Evolutionary conservation across 2,329 filamentous ascomycete genomes (phyloP).

Genomic region (Neofusicoccum cordaticola): DNA sequence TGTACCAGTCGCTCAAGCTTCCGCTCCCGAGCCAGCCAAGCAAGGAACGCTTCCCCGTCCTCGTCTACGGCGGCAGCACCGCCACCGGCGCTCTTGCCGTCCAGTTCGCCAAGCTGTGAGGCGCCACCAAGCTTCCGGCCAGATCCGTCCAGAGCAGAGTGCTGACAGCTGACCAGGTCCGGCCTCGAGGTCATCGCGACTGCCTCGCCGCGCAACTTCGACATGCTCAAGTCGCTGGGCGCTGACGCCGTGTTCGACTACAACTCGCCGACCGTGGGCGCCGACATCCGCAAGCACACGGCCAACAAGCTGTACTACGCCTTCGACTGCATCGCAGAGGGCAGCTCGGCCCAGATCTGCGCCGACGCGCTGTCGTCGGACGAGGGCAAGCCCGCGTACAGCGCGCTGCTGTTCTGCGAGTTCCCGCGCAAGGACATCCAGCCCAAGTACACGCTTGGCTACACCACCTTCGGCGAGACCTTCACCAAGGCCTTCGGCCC

Average conservation of each 20-base stretch:
- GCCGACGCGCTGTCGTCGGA: slow-evolving; percentile 38
- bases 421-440: slow-evolving; percentile 46
- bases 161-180: not conserved
- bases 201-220: slow-evolving; percentile 18
- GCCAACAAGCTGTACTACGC: slow-evolving; percentile 44
- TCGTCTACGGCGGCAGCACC: slow-evolving; percentile 53
- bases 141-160: not conserved
- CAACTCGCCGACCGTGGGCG: slow-evolving; percentile 42
- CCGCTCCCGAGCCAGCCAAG: slow-evolving; percentile 44
- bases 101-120: slow-evolving; percentile 40
- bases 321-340: slow-evolving; percentile 51
- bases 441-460: slow-evolving; percentile 40
- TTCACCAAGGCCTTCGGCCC: slow-evolving; percentile 24
- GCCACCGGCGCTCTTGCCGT: slow-evolving; percentile 52
- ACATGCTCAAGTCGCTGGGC: slow-evolving; percentile 16
- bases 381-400: slow-evolving; percentile 32
- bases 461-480: slow-evolving; percentile 43
- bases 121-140: not conserved
- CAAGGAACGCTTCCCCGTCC: slow-evolving; percentile 39
- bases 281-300: slow-evolving; percentile 48
- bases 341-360: slow-evolving; percentile 37
- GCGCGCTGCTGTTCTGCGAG: slow-evolving; percentile 40
- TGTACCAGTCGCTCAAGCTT: slow-evolving; percentile 45
- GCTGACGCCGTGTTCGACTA: slow-evolving; percentile 45
- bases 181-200: slow-evolving; percentile 17